phyloP scores from a whole-genome alignment of 2,329 filamentous ascomycete species.

The Aspergillus floridensis region DNA sequence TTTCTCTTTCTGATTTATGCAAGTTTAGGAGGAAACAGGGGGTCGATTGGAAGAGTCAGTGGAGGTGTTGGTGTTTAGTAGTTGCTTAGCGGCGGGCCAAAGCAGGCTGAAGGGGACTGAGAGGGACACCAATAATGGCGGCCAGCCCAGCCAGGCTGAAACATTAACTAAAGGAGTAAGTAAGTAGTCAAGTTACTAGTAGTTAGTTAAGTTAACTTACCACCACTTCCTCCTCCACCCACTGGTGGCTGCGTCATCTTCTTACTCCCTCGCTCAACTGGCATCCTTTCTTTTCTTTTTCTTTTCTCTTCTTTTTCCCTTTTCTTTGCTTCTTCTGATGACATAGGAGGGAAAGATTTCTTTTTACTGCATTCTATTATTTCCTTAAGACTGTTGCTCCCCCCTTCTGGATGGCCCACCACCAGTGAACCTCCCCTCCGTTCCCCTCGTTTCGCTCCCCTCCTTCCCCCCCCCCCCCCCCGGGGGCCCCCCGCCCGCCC shows the following conservation, averaged over 20 bases:
- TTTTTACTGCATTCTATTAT: neutral
- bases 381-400: neutral
- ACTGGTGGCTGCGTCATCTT: neutral
- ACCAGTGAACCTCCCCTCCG: neutral
- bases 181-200: no score
- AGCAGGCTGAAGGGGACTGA: neutral
- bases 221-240: no score
- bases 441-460: neutral
- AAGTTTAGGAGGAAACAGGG: no score
- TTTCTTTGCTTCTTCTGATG: neutral
- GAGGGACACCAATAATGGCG: neutral
- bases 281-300: neutral
- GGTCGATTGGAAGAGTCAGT: no score
- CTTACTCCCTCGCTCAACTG: neutral
- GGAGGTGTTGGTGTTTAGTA: no score
- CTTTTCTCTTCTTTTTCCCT: neutral
- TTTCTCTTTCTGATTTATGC: no score
- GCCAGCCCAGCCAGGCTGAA: neutral
- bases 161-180: neutral
- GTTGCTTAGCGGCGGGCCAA: neutral
- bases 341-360: no score
- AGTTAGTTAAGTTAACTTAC: neutral
- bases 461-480: conserved; percentile 1
- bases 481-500: no score
- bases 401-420: neutral